Base-by-base conservation (phyloP, 257 asterid genomes). In the Solanum chmielewskii region DNA sequence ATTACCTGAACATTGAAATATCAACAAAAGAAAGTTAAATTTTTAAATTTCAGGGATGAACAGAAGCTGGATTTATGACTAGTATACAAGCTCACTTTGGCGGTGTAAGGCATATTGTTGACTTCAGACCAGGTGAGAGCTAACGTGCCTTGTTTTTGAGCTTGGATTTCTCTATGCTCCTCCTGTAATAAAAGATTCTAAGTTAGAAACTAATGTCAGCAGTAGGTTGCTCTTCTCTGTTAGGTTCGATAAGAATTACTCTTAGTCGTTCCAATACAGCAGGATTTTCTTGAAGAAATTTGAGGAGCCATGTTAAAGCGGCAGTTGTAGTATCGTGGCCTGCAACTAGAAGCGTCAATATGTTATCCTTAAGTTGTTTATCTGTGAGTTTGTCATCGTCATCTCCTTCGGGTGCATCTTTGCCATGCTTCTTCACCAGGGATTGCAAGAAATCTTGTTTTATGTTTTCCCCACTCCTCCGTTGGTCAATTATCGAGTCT, bases 301-400 rank as follows among this genome's bases (percentile, higher is more conserved):
- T 94, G 91, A 93, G 86, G 39, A 93, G 91, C 98, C 98, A 95
- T 66, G 98, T 94, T 74, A 95, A 90, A 75, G 92, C 98, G 86
- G 98, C 98, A 76, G 98, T 94, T 15, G 98, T 95, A 87, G 98
- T 94, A 87, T 95, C 98, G 87, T 94, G 98, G 31, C 98, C 98
- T 35, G 98, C 98, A 90, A 94, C 95, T 66, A 94, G 89, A 70
- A 95, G 92, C 20, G 98, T 93, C 89, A 95, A 44, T 88, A 94
- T 94, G 86, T 95, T 95, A 90, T 95, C 98, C 93, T 95, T 95
- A 83, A 95, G 85, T 85, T 95, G 98, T 59, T 89, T 89, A 83
- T 95, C 98, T 31, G 97, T 90, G n/a, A 95, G 98, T 93, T 94
- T 94, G 49, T 92, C 87, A 25, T 95, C 98, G 25, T 94, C 94